Percentiles rank a stretch among this genome's conserved stretches.
Evolutionary conservation across 2,329 filamentous ascomycete species (phyloP).

Genomic region (Thielaviopsis punctulata): DNA sequence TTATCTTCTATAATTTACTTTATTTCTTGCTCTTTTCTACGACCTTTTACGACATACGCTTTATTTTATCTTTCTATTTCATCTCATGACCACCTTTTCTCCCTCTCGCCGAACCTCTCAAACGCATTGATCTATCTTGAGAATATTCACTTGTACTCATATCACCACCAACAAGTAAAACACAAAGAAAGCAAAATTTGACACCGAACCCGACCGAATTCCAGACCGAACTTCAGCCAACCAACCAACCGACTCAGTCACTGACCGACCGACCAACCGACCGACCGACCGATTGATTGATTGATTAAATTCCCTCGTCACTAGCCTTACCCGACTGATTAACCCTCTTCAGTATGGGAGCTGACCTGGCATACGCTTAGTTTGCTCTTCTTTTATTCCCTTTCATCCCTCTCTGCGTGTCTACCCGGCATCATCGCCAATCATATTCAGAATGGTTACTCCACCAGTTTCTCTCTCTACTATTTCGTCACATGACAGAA

Average conservation of each 20-base stretch:
- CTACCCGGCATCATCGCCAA: neutral
- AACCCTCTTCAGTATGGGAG: neutral
- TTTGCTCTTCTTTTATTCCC: neutral
- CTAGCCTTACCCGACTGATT: neutral
- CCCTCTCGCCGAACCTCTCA: neutral
- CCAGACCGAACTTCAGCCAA: neutral
- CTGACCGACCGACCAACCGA: neutral
- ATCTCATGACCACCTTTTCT: neutral
- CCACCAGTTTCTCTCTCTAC: neutral
- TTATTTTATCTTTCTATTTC: neutral
- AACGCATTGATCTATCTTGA: neutral
- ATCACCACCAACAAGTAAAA: neutral
- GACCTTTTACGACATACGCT: neutral
- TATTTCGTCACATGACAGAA: constrained; percentile 18
- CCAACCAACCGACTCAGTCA: neutral
- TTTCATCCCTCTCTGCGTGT: neutral
- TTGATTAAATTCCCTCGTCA: neutral
- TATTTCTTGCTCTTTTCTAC: neutral
- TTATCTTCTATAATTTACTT: neutral
- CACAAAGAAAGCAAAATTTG: neutral
- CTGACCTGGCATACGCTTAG: neutral
- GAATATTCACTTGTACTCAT: neutral
- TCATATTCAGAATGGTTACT: neutral
- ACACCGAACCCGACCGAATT: neutral
- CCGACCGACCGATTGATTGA: neutral